Evolutionary conservation across 257 asterid genomes (phyloP).

Genomic region (Datura wrightii): DNA sequence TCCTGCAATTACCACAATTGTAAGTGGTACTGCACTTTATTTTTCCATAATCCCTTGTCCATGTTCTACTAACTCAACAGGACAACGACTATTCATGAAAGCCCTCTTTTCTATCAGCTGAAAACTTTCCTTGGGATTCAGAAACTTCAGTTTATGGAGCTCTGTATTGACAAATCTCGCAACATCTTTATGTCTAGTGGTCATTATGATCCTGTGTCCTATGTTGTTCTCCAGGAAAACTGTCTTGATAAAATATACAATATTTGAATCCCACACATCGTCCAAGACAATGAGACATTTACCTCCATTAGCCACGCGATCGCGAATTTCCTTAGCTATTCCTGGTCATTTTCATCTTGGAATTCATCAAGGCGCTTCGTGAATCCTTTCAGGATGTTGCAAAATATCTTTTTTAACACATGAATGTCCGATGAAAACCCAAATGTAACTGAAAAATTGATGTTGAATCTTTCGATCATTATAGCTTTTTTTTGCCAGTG

Average conservation of each 20-base stretch:
- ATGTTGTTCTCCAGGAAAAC: constrained; percentile 39
- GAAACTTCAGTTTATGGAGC: constrained; percentile 45
- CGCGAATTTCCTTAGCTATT: constrained; percentile 20
- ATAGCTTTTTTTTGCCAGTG: constrained; percentile 45
- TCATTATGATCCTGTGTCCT: constrained; percentile 46
- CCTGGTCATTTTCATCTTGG: constrained; percentile 19
- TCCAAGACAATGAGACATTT: constrained; percentile 48
- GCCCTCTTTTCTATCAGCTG: constrained; percentile 47
- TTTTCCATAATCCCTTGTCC: constrained; percentile 33
- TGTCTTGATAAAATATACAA: constrained; percentile 40
- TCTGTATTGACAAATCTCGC: constrained; percentile 34
- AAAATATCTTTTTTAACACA: constrained; percentile 20
- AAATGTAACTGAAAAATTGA: constrained; percentile 40
- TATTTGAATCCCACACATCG: constrained; percentile 43
- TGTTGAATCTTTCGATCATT: constrained; percentile 28
- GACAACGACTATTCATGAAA: constrained; percentile 38
- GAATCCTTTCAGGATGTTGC: constrained; percentile 33
- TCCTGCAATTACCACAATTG: constrained; percentile 58
- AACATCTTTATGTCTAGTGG: constrained; percentile 42
- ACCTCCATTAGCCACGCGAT: background rate
- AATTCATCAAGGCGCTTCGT: constrained; percentile 27
- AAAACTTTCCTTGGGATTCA: constrained; percentile 37
- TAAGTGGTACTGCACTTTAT: constrained; percentile 54
- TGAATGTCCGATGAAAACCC: constrained; percentile 45
- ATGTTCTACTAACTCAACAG: constrained; percentile 27